Evolutionary conservation across 2,329 filamentous ascomycete genomes (phyloP).

Genomic region (Trichoderma afroharzianum): DNA sequence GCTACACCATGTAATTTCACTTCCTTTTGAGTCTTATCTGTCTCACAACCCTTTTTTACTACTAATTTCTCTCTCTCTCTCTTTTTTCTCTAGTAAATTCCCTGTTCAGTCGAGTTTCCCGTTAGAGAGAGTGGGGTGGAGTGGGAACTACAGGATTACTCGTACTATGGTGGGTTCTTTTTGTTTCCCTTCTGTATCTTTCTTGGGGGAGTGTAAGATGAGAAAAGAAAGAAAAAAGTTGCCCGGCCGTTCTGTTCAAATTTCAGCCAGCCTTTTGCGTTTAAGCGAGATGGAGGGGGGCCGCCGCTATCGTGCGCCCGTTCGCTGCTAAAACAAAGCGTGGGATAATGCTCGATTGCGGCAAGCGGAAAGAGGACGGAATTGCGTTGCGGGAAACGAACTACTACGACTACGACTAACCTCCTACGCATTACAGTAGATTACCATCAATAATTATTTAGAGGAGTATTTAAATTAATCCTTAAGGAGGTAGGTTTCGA

Average conservation of each 20-base stretch:
- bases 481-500: not conserved
- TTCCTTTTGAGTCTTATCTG: not conserved
- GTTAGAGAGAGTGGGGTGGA: not conserved
- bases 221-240: not conserved
- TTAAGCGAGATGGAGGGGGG: conserved; percentile 7
- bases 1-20: not conserved
- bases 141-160: not conserved
- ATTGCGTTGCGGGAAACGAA: not conserved
- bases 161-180: not conserved
- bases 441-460: not conserved
- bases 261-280: not conserved
- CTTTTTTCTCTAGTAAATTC: not conserved
- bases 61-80: not conserved
- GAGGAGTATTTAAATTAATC: not conserved
- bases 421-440: not conserved
- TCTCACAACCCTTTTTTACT: not conserved
- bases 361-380: not conserved
- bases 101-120: not conserved
- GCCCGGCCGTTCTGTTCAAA: not conserved
- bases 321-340: not conserved
- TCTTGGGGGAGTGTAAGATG: not conserved
- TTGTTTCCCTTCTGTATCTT: not conserved
- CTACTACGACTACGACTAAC: too few species aligned
- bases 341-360: not conserved
- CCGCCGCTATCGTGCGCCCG: not conserved